Percentiles rank a stretch among this genome's conserved stretches.
phyloP scores from a whole-genome alignment of 768 basidiomycete species.

The Serendipita sp. region DNA sequence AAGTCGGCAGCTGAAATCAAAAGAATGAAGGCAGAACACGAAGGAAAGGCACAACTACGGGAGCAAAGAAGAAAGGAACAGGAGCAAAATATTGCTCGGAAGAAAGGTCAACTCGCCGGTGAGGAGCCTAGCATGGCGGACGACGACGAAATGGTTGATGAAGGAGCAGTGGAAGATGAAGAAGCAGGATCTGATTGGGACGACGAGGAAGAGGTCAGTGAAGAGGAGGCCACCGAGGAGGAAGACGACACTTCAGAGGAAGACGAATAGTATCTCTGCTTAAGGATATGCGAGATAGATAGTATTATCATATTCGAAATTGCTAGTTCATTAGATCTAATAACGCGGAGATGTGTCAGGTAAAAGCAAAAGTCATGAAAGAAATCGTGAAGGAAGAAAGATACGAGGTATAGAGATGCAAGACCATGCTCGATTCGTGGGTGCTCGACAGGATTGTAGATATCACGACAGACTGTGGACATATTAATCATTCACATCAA shows the following conservation, averaged over 20 bases:
- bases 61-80: slow-evolving; percentile 77
- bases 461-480: too few relatives aligned
- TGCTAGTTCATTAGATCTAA: neutral
- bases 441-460: too few relatives aligned
- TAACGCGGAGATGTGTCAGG: neutral
- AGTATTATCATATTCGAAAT: neutral
- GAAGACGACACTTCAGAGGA: slow-evolving; percentile 23
- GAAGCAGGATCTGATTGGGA: slow-evolving; percentile 20
- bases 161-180: slow-evolving; percentile 23
- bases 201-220: slow-evolving; percentile 23
- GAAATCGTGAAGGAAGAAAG: slow-evolving; percentile 8
- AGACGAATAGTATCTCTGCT: slow-evolving; percentile 13
- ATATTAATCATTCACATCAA: too few relatives aligned
- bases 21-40: slow-evolving; percentile 54
- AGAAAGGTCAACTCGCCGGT: slow-evolving; percentile 34
- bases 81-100: slow-evolving; percentile 75
- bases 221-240: slow-evolving; percentile 23
- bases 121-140: slow-evolving; percentile 16
- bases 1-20: slow-evolving; percentile 66
- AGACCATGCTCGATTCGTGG: neutral
- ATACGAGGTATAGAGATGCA: slow-evolving; percentile 9
- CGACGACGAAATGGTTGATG: slow-evolving; percentile 20
- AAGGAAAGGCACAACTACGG: slow-evolving; percentile 55
- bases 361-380: neutral
- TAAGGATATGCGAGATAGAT: neutral